Base-by-base conservation (phyloP, 345 rosid genomes). In the Cardamine chenopodiifolia region DNA sequence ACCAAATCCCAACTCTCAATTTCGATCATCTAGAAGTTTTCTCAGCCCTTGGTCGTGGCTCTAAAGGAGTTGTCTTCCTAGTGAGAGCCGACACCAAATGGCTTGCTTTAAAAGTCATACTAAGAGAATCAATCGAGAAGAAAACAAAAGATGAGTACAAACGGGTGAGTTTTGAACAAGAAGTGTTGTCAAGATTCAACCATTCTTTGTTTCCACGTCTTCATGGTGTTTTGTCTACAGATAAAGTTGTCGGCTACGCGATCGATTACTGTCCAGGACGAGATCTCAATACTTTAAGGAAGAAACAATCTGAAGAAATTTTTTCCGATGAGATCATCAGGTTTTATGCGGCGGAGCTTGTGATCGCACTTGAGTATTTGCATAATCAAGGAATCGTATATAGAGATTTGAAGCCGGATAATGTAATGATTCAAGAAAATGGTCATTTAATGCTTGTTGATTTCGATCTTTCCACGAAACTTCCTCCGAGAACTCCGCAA, bases 381-480 rank as follows among this genome's bases (percentile, higher is more conserved):
- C 98, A 92, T 77, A 73, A 68, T 26, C 54, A 71, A 58, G 96
- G 94, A 9, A 86, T 92, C 25, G 93, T 84, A 0, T 92, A 88
- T 76, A 79, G 97, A 65, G 97, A 92, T 82, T 82, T 92, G 73
- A 92, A 92, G 74, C 97, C 96, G 1, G 92, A 92, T 60, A 92
- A 92, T 64, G 73, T 92, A 6, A 74, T 89, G 88, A 84, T 92
- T 60, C 97, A 90, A 80, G 92, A 87, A 40, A 82, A 80, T 54
- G 96, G 96, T 39, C 97, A 92, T 68, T 53, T 92, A 66, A 92
- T 92, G 97, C 89, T 92, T 3, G 94, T 92, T 20, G 97, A 92
- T 81, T 92, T 92, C 79, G 97, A 92, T 73, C 96, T 92, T 72
- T 92, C 97, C 44, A 85, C 86, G 2, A 84, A 83, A 28, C 89